Evolutionary conservation across 2,329 filamentous ascomycete genomes (phyloP).

Genomic region (Pezicula carpinea): DNA sequence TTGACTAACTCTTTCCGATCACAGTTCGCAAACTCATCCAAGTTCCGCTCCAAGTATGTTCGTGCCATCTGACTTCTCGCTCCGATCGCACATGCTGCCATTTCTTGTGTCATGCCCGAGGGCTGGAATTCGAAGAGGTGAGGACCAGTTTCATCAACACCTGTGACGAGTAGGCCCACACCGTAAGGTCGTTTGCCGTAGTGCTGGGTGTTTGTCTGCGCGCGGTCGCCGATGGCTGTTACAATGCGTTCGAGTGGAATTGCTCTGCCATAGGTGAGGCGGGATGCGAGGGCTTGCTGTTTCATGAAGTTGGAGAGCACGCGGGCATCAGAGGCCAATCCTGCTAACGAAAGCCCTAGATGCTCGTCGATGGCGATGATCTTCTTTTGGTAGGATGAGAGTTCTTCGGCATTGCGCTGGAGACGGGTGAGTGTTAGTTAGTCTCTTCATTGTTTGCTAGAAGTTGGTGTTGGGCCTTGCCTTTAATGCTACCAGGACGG

Average conservation of each 20-base stretch:
- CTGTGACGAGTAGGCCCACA: slow-evolving; percentile 86
- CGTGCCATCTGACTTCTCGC: slow-evolving; percentile 95
- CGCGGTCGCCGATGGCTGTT: slow-evolving; percentile 88
- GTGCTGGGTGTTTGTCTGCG: slow-evolving; percentile 95
- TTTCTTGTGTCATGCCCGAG: slow-evolving; percentile 92
- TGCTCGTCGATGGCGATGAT: slow-evolving; percentile 95
- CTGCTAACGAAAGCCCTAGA: slow-evolving; percentile 90
- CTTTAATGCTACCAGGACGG: slow-evolving; percentile 94
- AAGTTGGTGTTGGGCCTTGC: slow-evolving; percentile 40
- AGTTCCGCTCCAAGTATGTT: slow-evolving; percentile 90
- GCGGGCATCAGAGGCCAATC: slow-evolving; percentile 93
- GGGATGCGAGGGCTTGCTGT: slow-evolving; percentile 93
- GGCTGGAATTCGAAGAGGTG: slow-evolving; percentile 99
- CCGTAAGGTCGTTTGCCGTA: slow-evolving; percentile 96
- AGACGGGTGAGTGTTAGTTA: slow-evolving; percentile 10
- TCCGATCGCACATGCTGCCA: slow-evolving; percentile 93
- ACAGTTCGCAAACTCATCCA: slow-evolving; percentile 75
- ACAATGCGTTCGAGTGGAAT: slow-evolving; percentile 89
- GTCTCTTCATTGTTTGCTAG: background rate
- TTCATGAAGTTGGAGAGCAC: slow-evolving; percentile 99
- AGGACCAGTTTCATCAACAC: slow-evolving; percentile 88
- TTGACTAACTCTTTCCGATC: slow-evolving; percentile 80
- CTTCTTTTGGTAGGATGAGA: slow-evolving; percentile 99
- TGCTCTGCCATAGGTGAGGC: slow-evolving; percentile 90
- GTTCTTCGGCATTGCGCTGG: slow-evolving; percentile 96